phyloP scores from a whole-genome alignment of 805 yeast species.

The Ogataea methylovora region DNA sequence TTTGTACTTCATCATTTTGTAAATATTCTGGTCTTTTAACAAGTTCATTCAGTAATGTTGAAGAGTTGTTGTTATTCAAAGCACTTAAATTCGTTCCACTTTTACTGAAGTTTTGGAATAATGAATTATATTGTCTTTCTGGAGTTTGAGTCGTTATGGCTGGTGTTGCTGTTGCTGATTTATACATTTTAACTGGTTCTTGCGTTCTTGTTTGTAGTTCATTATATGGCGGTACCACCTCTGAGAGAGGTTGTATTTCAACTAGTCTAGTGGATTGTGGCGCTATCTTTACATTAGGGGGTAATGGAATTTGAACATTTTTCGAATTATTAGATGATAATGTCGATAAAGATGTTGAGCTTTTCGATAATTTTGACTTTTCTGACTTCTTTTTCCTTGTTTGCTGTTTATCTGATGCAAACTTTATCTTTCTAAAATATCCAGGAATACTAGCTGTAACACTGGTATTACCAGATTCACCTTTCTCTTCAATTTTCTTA shows the following conservation, averaged over 20 bases:
- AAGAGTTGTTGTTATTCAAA: neutral
- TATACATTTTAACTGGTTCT: neutral
- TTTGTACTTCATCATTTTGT: no score
- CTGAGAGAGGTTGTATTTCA: conserved; percentile 3
- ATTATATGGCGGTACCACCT: no score
- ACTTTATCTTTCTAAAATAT: conserved; percentile 17
- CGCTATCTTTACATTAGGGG: no score
- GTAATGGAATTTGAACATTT: no score
- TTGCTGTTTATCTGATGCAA: neutral
- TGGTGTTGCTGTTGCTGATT: neutral
- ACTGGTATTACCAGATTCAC: conserved; percentile 24
- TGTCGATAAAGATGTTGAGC: neutral
- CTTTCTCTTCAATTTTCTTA: conserved; percentile 19
- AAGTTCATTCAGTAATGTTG: neutral
- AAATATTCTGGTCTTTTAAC: no score
- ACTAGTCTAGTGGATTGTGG: conserved; percentile 2
- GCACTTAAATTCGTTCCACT: neutral
- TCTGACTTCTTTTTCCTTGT: neutral
- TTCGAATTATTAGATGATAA: neutral
- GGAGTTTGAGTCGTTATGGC: conserved; percentile 1
- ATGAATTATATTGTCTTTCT: conserved; percentile 2
- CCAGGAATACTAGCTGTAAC: conserved; percentile 25
- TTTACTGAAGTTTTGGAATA: conserved; percentile 3
- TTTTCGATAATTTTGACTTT: neutral
- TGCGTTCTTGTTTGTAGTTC: no score